Conservation (phyloP, 129 eudicot genomes). For the Flaveria trinervia region DNA sequence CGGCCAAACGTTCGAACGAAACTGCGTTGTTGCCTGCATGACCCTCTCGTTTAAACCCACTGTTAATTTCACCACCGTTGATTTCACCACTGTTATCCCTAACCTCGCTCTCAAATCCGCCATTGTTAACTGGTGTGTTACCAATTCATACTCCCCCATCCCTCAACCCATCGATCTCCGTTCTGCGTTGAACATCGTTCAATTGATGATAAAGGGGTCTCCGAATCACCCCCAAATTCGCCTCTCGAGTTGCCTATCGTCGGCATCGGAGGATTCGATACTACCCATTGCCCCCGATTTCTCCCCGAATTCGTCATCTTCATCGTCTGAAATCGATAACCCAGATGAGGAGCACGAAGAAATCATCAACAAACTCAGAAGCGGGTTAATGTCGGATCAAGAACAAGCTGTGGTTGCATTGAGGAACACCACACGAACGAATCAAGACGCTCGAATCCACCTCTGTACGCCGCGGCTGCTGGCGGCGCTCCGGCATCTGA, state of each 20-base stretch:
- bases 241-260: conserved; percentile 8
- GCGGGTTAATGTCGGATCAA: conserved; percentile 50
- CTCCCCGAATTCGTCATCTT: conserved; percentile 31
- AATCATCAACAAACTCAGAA: conserved; percentile 42
- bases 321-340: conserved; percentile 63
- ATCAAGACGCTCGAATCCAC: conserved; percentile 44
- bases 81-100: conserved; percentile 71
- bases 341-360: conserved; percentile 49
- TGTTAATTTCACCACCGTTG: conserved; percentile 36
- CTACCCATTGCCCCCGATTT: conserved; percentile 9
- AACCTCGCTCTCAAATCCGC: conserved; percentile 83
- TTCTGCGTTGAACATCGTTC: conserved; percentile 42
- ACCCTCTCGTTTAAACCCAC: conserved; percentile 45
- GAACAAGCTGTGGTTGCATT: conserved; percentile 53
- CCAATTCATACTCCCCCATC: conserved; percentile 7
- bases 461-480: conserved; percentile 70
- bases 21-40: conserved; percentile 56
- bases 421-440: conserved; percentile 53
- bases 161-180: conserved; percentile 50
- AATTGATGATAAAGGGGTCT: not conserved
- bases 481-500: conserved; percentile 48
- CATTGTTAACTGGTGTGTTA: conserved; percentile 54
- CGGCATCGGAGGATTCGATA: conserved; percentile 39
- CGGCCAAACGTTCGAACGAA: conserved; percentile 83
- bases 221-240: not conserved